Evolutionary conservation across 2,329 filamentous ascomycete genomes (phyloP).

Genomic region (Fusarium buharicum): DNA sequence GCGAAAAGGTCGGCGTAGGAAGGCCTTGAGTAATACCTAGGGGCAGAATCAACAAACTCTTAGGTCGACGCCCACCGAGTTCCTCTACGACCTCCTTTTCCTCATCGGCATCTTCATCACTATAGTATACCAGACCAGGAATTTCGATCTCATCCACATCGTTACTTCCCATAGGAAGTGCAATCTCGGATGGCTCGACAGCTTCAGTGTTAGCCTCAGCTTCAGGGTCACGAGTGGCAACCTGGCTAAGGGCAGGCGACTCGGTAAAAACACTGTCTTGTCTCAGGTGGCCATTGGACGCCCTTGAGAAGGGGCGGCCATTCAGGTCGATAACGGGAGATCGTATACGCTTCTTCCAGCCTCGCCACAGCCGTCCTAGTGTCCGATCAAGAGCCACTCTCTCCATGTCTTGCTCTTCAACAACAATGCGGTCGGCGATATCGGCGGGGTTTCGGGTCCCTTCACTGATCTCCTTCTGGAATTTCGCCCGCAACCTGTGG

Average conservation of each 20-base stretch:
- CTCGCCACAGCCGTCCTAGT: slow-evolving; percentile 89
- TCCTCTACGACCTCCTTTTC: slow-evolving; percentile 51
- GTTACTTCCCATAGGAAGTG: slow-evolving; percentile 73
- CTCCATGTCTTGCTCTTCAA: slow-evolving; percentile 93
- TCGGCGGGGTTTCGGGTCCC: slow-evolving; percentile 59
- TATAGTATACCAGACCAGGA: slow-evolving; percentile 71
- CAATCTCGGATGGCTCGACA: slow-evolving; percentile 59
- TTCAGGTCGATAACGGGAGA: slow-evolving; percentile 61
- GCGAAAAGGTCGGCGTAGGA: slow-evolving; percentile 49
- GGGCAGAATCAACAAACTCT: slow-evolving; percentile 53
- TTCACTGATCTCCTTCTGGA: slow-evolving; percentile 68
- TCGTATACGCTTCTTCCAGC: slow-evolving; percentile 89
- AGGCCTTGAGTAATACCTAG: slow-evolving; percentile 43
- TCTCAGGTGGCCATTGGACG: slow-evolving; percentile 51
- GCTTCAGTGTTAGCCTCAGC: slow-evolving; percentile 43
- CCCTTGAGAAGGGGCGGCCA: slow-evolving; percentile 61
- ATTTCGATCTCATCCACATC: slow-evolving; percentile 86
- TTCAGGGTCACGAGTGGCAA: slow-evolving; percentile 46
- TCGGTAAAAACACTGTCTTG: slow-evolving; percentile 53
- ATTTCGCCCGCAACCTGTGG: slow-evolving; percentile 69
- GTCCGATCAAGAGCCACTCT: slow-evolving; percentile 90
- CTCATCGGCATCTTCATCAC: slow-evolving; percentile 69
- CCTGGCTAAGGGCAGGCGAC: slow-evolving; percentile 47
- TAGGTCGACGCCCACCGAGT: slow-evolving; percentile 53
- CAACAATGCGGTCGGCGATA: slow-evolving; percentile 74